Evolutionary conservation across 805 yeast species (phyloP), one percentile per base, ranked within the genome.

Genomic region (Sungouiozyma ichnusensis): DNA sequence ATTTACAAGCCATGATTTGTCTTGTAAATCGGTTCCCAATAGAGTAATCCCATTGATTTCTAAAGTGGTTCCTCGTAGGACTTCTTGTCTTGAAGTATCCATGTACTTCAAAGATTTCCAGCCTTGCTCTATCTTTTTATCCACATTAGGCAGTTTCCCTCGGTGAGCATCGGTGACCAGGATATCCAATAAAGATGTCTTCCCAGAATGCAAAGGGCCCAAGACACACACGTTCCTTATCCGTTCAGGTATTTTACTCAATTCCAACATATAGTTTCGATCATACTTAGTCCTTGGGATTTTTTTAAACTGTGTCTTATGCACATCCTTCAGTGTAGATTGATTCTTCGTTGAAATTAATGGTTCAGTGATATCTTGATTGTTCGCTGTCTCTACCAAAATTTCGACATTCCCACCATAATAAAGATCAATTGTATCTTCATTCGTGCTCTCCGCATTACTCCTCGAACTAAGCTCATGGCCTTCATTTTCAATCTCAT

Each of bases 121-220:
- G 36, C 63, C 68, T 42, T 57, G 53, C 32, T 52, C 63, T 1
- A 63, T 48, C n/a, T 57, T 54, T 4, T 49, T 51, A n/a, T 59
- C 49, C 11, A 51, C 40, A 15, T 53, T 43, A 3, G 68, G 56
- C n/a, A 57, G 43, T 18, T 44, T 45, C 3, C 20, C 13, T 1
- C 4, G 29, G 51, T 86, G 96, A 0, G 94, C 78, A 43, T 81
- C 78, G 2, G 65, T 48, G 0, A 86, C 75, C 18, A 90, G 59
- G 60, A 73, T 58, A 55, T 90, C 96, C 2, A 85, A 49, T 1
- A 88, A 62, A 0, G 85, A 69, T 0, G 97, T 84, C 62, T 92
- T 92, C 1, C 99, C 99, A 4, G 85, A 78, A 51, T 85, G 84
- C 1, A 83, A 57, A 35, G 78, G 75, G 0, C 98, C 98, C n/a